phyloP scores from a whole-genome alignment of 192 early-diverging fungal genomes.

The Paraglomus brasilianum region DNA sequence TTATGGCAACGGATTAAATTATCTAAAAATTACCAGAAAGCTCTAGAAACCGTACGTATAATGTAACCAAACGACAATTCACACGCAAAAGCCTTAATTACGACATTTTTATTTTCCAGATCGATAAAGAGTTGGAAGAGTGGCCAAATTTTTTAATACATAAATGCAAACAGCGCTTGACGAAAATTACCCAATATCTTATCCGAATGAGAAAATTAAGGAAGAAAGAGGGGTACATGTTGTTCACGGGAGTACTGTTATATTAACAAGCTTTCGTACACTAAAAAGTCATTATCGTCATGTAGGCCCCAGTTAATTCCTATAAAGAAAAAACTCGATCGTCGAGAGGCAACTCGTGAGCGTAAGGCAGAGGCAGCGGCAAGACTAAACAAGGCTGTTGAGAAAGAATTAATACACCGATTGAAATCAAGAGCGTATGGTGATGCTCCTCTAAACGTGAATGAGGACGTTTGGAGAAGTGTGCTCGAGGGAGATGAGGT shows the following conservation, averaged over 20 bases:
- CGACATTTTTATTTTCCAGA: conserved; percentile 38
- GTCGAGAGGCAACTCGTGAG: conserved; percentile 83
- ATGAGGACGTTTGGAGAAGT: conserved; percentile 84
- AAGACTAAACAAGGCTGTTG: conserved; percentile 85
- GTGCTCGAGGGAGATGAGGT: conserved; percentile 78
- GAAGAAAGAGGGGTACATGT: conserved; percentile 65
- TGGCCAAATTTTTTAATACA: conserved; percentile 91
- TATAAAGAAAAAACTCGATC: conserved; percentile 93
- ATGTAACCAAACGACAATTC: too few species aligned
- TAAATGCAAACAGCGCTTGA: conserved; percentile 96
- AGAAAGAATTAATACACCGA: conserved; percentile 92
- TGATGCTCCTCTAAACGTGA: conserved; percentile 94
- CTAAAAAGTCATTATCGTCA: neutral
- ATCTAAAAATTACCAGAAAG: conserved; percentile 87
- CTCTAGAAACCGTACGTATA: conserved; percentile 63
- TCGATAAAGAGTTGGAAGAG: conserved; percentile 87
- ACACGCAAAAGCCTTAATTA: neutral
- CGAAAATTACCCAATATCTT: conserved; percentile 95
- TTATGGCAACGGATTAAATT: conserved; percentile 91
- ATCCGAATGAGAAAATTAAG: conserved; percentile 90
- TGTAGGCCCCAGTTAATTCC: conserved; percentile 72
- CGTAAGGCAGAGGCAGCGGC: conserved; percentile 90
- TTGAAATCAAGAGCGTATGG: conserved; percentile 93
- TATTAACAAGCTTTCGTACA: too few species aligned
- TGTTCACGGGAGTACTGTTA: neutral